Conservation (phyloP, 495 filamentous ascomycete genomes). For the Tuber borchii region DNA sequence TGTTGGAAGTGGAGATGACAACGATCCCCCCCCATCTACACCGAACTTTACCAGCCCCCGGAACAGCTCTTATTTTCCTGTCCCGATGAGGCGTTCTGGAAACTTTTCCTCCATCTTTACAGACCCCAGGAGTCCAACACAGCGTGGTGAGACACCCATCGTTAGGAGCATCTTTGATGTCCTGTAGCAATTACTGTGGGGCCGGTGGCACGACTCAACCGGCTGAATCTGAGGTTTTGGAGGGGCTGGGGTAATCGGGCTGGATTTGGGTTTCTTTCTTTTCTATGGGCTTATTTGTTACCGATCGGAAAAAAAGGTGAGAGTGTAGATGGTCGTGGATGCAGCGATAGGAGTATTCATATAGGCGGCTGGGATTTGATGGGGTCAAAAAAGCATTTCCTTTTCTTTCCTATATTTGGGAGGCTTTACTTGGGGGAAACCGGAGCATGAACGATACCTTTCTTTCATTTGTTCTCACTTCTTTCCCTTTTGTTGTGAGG, state of each 20-base stretch:
- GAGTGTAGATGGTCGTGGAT: background rate
- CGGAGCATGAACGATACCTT: constrained; percentile 30
- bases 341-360: background rate
- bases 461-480: constrained; percentile 5
- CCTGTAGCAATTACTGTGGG: constrained; percentile 43
- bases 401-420: constrained; percentile 15
- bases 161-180: constrained; percentile 43
- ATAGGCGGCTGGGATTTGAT: background rate
- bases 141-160: constrained; percentile 38
- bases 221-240: constrained; percentile 16
- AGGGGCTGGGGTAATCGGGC: background rate
- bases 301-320: background rate
- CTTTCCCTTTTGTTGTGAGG: background rate
- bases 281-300: background rate
- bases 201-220: constrained; percentile 34
- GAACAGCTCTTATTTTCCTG: constrained; percentile 29
- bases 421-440: constrained; percentile 26
- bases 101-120: constrained; percentile 28
- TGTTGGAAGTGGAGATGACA: constrained; percentile 7
- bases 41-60: constrained; percentile 32
- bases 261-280: background rate
- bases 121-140: constrained; percentile 38
- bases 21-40: constrained; percentile 16
- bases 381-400: constrained; percentile 16
- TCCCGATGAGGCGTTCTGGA: constrained; percentile 26